These are phyloP conservation scores for Metrosideros polymorpha DNA, from an alignment of 441 rosid genomes.

Conservation along the genomic window DNA sequence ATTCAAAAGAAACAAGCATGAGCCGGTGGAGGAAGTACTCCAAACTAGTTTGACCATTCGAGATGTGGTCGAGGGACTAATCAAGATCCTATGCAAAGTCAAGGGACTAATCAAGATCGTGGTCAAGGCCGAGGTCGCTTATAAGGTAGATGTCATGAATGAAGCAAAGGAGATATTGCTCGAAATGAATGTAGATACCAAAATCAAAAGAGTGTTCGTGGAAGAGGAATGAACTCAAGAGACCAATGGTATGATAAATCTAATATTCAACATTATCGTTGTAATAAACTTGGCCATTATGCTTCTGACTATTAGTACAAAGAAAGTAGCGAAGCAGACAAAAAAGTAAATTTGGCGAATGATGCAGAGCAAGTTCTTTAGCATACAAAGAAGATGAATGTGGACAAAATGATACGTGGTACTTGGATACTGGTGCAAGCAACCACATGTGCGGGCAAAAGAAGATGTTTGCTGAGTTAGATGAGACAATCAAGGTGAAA, in stretches of 20 bases:
- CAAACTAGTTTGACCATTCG: not conserved
- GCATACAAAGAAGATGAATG: no score
- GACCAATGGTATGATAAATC: not conserved
- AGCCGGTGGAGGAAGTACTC: not conserved
- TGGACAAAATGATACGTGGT: no score
- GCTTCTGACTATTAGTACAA: not conserved
- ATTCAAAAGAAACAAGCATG: not conserved
- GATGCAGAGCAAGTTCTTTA: no score
- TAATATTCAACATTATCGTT: not conserved
- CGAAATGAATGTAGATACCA: not conserved
- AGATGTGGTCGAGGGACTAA: not conserved
- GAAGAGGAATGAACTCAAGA: not conserved
- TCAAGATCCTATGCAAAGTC: not conserved
- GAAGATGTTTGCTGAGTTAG: no score
- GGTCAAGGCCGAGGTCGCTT: not conserved
- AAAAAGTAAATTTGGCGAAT: not conserved
- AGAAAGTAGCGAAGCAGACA: not conserved
- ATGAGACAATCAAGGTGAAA: no score
- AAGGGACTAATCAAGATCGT: not conserved
- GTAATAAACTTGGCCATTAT: not conserved
- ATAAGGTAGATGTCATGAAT: not conserved
- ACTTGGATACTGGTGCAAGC: no score
- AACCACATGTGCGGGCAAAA: no score
- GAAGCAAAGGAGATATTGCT: not conserved
- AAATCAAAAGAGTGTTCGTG: not conserved